Evolutionary conservation across 345 rosid species (phyloP).

Genomic region (Camelina sativa): DNA sequence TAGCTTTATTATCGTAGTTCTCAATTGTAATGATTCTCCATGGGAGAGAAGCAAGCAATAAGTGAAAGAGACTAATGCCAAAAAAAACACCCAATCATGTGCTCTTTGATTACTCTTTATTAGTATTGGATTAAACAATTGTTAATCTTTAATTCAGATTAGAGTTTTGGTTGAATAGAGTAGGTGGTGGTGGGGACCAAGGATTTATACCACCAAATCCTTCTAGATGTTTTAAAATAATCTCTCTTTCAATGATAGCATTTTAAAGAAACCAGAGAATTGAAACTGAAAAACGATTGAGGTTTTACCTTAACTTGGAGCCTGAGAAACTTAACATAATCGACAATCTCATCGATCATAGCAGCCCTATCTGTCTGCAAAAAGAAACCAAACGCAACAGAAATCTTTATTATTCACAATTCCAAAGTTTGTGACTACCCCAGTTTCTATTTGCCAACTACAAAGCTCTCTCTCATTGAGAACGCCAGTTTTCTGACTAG

Average conservation of each 20-base stretch:
- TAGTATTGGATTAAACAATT: constrained; percentile 25
- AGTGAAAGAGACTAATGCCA: constrained; percentile 35
- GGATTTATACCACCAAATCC: constrained; percentile 33
- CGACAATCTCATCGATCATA: constrained; percentile 99
- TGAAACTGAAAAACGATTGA: constrained; percentile 2
- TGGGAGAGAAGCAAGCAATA: constrained; percentile 21
- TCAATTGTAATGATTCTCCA: constrained; percentile 19
- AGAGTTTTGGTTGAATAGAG: constrained; percentile 24
- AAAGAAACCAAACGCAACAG: constrained; percentile 14
- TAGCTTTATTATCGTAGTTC: constrained; percentile 20
- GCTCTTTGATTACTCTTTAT: constrained; percentile 30
- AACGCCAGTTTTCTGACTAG: background rate
- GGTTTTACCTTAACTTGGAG: constrained; percentile 95
- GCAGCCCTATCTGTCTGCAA: constrained; percentile 92
- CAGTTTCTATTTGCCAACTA: background rate
- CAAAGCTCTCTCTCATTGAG: constrained; percentile 15
- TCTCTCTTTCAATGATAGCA: constrained; percentile 20
- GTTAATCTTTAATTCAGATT: constrained; percentile 27
- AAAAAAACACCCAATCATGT: constrained; percentile 31
- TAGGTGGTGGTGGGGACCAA: constrained; percentile 45
- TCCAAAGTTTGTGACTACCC: background rate
- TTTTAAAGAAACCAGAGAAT: background rate
- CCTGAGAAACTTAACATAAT: constrained; percentile 97
- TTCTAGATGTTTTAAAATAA: constrained; percentile 21
- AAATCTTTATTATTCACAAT: background rate